Percentiles rank a stretch among this genome's conserved stretches.
phyloP scores from a whole-genome alignment of 345 rosid genomes.

The Schrenkiella parvula region DNA sequence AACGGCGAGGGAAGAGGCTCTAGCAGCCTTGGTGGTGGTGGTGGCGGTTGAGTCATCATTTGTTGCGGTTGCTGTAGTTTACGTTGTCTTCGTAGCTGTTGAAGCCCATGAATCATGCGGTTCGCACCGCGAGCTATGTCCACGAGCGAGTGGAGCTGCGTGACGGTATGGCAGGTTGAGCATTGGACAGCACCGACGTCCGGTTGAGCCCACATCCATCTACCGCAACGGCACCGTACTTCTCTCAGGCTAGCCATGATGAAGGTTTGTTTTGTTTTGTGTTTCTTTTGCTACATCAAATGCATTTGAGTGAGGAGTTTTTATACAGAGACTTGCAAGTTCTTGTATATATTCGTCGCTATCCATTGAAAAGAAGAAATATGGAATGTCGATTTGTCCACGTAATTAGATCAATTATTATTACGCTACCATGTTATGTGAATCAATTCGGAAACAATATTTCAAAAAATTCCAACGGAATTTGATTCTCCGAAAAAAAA shows the following conservation, averaged over 20 bases:
- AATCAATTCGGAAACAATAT: constrained; percentile 19
- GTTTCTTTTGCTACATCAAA: neutral
- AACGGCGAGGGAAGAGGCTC: constrained; percentile 32
- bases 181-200: constrained; percentile 42
- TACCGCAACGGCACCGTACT: constrained; percentile 50
- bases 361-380: neutral
- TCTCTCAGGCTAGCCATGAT: constrained; percentile 42
- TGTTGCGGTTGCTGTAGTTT: neutral
- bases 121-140: constrained; percentile 23
- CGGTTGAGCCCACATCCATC: constrained; percentile 41
- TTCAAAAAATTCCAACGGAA: neutral
- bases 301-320: neutral
- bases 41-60: constrained; percentile 13
- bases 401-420: neutral
- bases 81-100: constrained; percentile 23
- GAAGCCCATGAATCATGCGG: constrained; percentile 27
- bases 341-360: constrained; percentile 11
- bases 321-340: neutral
- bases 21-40: constrained; percentile 11
- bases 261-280: neutral
- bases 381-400: neutral
- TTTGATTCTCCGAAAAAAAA: constrained; percentile 14
- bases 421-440: constrained; percentile 5
- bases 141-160: constrained; percentile 25
- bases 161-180: constrained; percentile 40